Base-by-base conservation (phyloP, 192 early-diverging fungal genomes). In the Phlyctochytrium planicorne region DNA sequence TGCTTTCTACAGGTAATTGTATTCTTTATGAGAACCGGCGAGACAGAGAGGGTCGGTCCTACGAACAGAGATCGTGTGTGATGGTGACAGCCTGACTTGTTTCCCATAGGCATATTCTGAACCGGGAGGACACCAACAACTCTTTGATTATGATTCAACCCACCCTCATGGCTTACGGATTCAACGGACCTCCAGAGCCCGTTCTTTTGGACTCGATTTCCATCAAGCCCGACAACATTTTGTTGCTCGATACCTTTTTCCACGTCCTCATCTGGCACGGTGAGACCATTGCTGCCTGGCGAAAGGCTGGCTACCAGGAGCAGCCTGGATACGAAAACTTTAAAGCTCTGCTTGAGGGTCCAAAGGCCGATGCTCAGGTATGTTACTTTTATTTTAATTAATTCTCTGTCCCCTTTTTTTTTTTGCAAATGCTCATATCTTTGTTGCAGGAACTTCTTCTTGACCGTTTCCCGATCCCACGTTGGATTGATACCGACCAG, bases 131-230 rank as follows among this genome's bases (percentile, higher is more conserved):
- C 84, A 90, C 92, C 34, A 94, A 93, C 81, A 95, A 94, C 76
- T 96, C 97, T 32, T 79, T 99, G 52, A 94, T 97, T 52, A 99
- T 99, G 97, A 98, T 99, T 66, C 96, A 98, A 77, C 97, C 97
- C 2, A 95, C 95, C 14, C 76, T 99, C 66, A 96, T 91, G 86
- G 90, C 91, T 32, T 98, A 94, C 77, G 84, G 83, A 3, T 91
- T 99, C 65, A 91, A 96, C 35, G 87, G 82, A 3, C 82, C 89
- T 35, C 91, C 96, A 24, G 85, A 90, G 57, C 96, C 97, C 4
- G 97, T 98, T 2, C 74, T 97, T 25, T 76, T 99, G 65, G 97
- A 99, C 82, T 98, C 96, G 25, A 85, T 97, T n/a, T 99, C 97
- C 27, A 91, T 99, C 78, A 94, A 97, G 75, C 89, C 92, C 2